Conservation (phyloP, 495 filamentous ascomycete species). For the Penicillium mononematosum region DNA sequence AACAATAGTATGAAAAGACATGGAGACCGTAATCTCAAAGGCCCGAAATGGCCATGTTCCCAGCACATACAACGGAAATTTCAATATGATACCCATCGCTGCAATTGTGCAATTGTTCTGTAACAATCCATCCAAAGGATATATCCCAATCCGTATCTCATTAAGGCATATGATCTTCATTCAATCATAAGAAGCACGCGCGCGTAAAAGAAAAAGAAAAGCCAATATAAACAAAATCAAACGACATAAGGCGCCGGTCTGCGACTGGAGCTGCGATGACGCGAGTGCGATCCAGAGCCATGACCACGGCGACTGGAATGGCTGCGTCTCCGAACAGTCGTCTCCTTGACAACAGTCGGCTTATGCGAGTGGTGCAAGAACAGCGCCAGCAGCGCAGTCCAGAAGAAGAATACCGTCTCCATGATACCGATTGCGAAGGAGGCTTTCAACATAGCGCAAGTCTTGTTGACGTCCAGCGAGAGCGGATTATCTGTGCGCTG, state of each 20-base stretch:
- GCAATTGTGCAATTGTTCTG: not conserved
- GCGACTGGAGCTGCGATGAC: constrained; percentile 38
- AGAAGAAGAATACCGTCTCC: constrained; percentile 77
- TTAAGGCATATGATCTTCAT: constrained; percentile 9
- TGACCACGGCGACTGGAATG: constrained; percentile 41
- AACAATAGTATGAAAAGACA: not conserved
- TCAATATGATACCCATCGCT: not conserved
- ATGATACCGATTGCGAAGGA: constrained; percentile 85
- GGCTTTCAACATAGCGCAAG: constrained; percentile 86
- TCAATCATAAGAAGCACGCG: constrained; percentile 3
- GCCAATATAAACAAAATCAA: constrained; percentile 12
- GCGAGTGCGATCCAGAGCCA: constrained; percentile 25
- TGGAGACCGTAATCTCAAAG: not conserved
- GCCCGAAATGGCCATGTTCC: not conserved
- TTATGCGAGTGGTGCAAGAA: constrained; percentile 48
- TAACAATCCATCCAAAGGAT: not conserved
- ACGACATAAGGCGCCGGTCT: constrained; percentile 41
- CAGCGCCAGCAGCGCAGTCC: constrained; percentile 64
- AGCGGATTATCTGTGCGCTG: constrained; percentile 38
- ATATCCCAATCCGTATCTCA: constrained; percentile 5
- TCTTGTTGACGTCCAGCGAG: constrained; percentile 60
- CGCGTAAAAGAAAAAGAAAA: not conserved
- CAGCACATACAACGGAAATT: not conserved
- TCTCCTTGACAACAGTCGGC: constrained; percentile 45
- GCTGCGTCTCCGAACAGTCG: constrained; percentile 43